A percentile compares a stretch with the other conserved stretches of the same genome.
phyloP scores from a whole-genome alignment of 176 grass and related monocot species.

The Dendrocalamus sinicus region DNA sequence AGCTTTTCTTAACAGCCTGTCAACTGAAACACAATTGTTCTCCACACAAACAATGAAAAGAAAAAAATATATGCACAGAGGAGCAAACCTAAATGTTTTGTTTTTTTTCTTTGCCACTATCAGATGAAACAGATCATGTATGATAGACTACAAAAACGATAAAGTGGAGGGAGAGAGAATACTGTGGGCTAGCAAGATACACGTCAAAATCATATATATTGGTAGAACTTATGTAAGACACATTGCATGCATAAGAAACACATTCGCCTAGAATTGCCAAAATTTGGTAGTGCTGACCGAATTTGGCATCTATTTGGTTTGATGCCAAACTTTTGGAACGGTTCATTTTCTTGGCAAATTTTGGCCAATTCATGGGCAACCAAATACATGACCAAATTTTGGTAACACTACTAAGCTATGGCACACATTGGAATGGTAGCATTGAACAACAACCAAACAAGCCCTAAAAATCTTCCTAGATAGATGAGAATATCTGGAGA shows the following conservation, averaged over 20 bases:
- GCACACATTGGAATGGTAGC: neutral
- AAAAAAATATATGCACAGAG: neutral
- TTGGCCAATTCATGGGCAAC: neutral
- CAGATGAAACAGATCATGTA: neutral
- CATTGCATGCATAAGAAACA: slow-evolving; percentile 8
- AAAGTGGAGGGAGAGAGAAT: neutral
- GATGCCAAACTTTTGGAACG: neutral
- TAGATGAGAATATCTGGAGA: slow-evolving; percentile 5
- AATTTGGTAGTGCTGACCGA: neutral
- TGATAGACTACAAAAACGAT: neutral
- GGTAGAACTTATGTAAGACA: neutral
- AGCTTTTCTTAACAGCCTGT: neutral
- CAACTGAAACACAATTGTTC: neutral
- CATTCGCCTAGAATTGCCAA: neutral
- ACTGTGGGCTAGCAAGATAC: neutral
- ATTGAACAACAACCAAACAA: neutral
- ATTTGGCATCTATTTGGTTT: neutral
- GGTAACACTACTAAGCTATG: neutral
- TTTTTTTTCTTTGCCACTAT: neutral
- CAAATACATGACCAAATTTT: neutral
- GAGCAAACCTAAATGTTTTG: neutral
- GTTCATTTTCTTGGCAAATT: neutral
- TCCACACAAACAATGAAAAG: neutral
- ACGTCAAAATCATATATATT: slow-evolving; percentile 19
- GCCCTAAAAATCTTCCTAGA: neutral